phyloP scores from a whole-genome alignment of 2,329 filamentous ascomycete species.

The Onygenales sp. region DNA sequence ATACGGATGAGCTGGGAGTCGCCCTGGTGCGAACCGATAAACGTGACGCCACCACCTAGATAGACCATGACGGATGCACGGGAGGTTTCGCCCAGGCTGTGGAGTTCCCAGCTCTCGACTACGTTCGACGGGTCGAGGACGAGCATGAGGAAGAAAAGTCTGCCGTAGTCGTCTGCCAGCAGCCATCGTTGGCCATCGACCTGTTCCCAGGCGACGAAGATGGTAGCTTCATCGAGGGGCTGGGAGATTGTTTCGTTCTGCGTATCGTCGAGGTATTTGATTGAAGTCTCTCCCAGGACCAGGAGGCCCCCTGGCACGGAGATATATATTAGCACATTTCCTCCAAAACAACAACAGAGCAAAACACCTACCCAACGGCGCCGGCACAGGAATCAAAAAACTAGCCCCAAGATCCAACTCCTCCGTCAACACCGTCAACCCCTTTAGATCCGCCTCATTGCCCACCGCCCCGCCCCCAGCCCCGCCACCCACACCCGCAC shows the following conservation, averaged over 20 bases:
- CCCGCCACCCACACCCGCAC: constrained; percentile 34
- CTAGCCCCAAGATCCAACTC: constrained; percentile 52
- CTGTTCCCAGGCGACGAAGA: constrained; percentile 87
- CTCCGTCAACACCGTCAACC: constrained; percentile 41
- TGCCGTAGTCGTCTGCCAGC: constrained; percentile 86
- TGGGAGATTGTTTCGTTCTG: constrained; percentile 57
- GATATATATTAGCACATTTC: no score
- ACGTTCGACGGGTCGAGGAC: constrained; percentile 53
- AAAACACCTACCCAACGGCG: constrained; percentile 39
- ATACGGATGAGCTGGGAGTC: constrained; percentile 76
- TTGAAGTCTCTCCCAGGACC: constrained; percentile 67
- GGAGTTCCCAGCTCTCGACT: constrained; percentile 64
- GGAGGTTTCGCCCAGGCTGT: constrained; percentile 58
- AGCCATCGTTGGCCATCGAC: constrained; percentile 75
- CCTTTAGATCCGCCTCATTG: constrained; percentile 43
- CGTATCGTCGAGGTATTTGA: constrained; percentile 77
- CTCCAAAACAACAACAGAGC: neutral
- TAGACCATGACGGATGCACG: constrained; percentile 72
- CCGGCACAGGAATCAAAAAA: constrained; percentile 52
- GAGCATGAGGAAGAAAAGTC: constrained; percentile 75
- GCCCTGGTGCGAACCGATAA: constrained; percentile 85
- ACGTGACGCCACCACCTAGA: constrained; percentile 57
- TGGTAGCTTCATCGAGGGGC: constrained; percentile 60
- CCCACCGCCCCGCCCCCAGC: constrained; percentile 35
- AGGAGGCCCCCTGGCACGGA: constrained; percentile 53